Base-by-base conservation (phyloP, 305 asterid species). In the Fraxinus dipetala region DNA sequence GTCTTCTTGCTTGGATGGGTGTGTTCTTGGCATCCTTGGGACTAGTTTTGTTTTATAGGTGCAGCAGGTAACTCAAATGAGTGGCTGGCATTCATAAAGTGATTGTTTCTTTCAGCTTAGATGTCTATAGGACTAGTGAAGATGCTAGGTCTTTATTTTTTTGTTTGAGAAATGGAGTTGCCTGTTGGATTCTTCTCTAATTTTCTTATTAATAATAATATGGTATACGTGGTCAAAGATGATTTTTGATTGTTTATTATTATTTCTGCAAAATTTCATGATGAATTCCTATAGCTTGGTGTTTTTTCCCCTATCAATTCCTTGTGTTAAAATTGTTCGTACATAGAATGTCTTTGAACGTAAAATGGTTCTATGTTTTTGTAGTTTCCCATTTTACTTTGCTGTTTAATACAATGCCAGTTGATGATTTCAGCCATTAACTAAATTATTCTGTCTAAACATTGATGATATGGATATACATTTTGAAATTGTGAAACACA, bases 1-100 rank as follows among this genome's bases (percentile, higher is more conserved):
- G 93, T 79, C 89, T 94, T 80, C 84, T 92, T 83, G 97, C 99
- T 2, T 96, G 99, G 99, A 87, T 89, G 90, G 99, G 98, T 80
- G 98, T 89, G 81, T 84, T 96, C 83, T 87, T 85, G 56, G 97
- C 99, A 81, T 86, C 95, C 18, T 72, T 86, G 70, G 99, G 99
- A 82, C 86, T 93, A 79, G 75, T 90, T 86, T 83, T 90, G 76
- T 94, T 94, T 83, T 96, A 93, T 84, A 92, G 96, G 83, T 96
- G 98, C 86, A 96, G 98, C 98, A 92, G 98, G 99, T 94, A 91
- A 85, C 22, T 78, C 61, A 45, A 16, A 24, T 79, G 59, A 51
- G 75, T 54, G 43, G 38, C 59, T 83, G 76, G 31, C 40, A 32
- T 51, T 76, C 54, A 80, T 31, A 1, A 69, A 69, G 22, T 83